Evolutionary conservation across 331 rosid species (phyloP).

Genomic region (Rosa hybrid): DNA sequence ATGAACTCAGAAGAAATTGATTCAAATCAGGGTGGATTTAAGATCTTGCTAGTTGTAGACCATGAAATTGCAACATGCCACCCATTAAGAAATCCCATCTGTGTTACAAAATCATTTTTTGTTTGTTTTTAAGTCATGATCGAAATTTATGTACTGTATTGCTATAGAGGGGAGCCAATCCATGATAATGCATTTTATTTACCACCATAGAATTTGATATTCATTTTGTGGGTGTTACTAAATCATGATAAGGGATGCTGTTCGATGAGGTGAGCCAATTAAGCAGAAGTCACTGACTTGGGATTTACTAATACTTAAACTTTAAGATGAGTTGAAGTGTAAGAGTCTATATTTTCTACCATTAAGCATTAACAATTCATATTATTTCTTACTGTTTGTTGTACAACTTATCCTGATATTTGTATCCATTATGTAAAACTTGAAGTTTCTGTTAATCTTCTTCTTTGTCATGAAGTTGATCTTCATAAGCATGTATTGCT

Average conservation of each 20-base stretch:
- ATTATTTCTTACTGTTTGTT: not conserved
- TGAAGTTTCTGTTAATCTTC: not conserved
- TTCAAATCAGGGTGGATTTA: not conserved
- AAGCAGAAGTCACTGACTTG: not conserved
- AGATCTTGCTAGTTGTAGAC: not conserved
- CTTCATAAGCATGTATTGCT: slow-evolving; percentile 3
- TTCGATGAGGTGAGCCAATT: not conserved
- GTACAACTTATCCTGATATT: not conserved
- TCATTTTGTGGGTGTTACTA: not conserved
- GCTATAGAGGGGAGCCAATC: not conserved
- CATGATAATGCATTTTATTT: not conserved
- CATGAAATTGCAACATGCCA: not conserved
- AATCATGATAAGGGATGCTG: slow-evolving; percentile 1
- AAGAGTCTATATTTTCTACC: not conserved
- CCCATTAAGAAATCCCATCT: not conserved
- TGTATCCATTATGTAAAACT: not conserved
- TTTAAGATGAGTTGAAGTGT: not conserved
- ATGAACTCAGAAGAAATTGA: not conserved
- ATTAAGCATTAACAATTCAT: not conserved
- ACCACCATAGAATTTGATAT: not conserved
- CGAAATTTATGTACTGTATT: not conserved
- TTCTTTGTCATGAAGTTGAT: not conserved
- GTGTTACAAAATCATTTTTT: not conserved
- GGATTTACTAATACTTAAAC: not conserved
- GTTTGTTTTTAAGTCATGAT: not conserved